phyloP scores from a whole-genome alignment of 208 protist species.

The Trypanosoma mega region DNA sequence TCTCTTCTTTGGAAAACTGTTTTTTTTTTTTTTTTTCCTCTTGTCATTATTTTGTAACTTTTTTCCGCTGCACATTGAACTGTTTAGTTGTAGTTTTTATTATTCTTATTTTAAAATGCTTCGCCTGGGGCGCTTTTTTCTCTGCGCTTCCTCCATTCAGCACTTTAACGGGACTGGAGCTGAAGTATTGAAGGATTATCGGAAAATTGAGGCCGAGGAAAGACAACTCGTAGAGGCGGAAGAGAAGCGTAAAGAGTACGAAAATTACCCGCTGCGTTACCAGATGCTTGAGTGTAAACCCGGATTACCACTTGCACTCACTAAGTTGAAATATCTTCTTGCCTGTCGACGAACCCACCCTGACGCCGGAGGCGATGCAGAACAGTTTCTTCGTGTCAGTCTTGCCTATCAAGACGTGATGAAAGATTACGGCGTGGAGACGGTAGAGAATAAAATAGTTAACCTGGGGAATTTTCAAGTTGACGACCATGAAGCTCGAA shows the following conservation, averaged over 20 bases:
- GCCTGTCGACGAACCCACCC: constrained; percentile 77
- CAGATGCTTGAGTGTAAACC: constrained; percentile 75
- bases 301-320: constrained; percentile 66
- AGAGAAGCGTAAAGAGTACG: constrained; percentile 55
- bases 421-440: constrained; percentile 88
- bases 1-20: too few relatives aligned
- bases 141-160: constrained; percentile 49
- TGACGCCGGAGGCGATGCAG: constrained; percentile 77
- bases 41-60: too few relatives aligned
- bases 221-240: constrained; percentile 43
- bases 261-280: constrained; percentile 73
- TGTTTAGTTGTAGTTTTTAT: constrained; percentile 11
- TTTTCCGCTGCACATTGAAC: not conserved
- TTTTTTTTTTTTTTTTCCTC: too few relatives aligned
- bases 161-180: constrained; percentile 27
- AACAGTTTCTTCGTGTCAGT: constrained; percentile 71
- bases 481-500: constrained; percentile 67
- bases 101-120: constrained; percentile 28
- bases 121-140: constrained; percentile 31
- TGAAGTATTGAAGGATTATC: constrained; percentile 69
- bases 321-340: constrained; percentile 83
- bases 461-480: constrained; percentile 84
- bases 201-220: constrained; percentile 47
- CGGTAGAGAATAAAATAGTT: constrained; percentile 80
- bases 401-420: constrained; percentile 85